Percentiles rank a stretch among this genome's conserved stretches.
Conservation (phyloP, 163 green algal species). For the Chlamydomonas reinhardtii region DNA sequence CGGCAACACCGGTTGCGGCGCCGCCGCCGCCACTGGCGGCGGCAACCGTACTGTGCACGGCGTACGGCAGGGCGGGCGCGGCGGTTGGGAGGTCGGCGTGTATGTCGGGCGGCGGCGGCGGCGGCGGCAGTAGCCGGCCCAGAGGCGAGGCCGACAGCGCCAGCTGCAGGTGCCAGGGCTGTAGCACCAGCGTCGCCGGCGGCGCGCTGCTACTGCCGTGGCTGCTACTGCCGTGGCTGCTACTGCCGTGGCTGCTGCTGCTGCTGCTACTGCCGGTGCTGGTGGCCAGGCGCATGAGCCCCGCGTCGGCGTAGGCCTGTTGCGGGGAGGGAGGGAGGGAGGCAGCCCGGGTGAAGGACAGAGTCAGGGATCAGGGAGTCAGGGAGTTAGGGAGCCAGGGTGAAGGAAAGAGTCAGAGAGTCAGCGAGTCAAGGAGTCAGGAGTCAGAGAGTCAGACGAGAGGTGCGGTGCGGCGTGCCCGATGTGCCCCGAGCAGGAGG, state of each 20-base stretch:
- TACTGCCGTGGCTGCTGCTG: too few species aligned
- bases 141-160: constrained; percentile 4
- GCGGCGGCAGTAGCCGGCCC: constrained; percentile 9
- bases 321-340: neutral
- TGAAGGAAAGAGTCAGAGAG: too few species aligned
- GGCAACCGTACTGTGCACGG: too few species aligned
- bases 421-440: too few species aligned
- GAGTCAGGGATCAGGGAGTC: too few species aligned
- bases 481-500: too few species aligned
- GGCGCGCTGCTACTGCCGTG: too few species aligned
- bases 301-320: constrained; percentile 21
- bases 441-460: too few species aligned
- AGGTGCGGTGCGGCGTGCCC: too few species aligned
- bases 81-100: neutral
- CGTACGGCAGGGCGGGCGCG: neutral
- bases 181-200: neutral
- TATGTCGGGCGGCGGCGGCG: neutral
- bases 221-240: too few species aligned
- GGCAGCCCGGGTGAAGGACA: too few species aligned
- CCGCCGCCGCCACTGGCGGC: neutral
- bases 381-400: too few species aligned
- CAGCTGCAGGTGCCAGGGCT: constrained; percentile 38
- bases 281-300: constrained; percentile 5
- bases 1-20: neutral
- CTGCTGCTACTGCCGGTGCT: neutral